Conservation (phyloP, 345 rosid species). For the Kandelia obovata region DNA sequence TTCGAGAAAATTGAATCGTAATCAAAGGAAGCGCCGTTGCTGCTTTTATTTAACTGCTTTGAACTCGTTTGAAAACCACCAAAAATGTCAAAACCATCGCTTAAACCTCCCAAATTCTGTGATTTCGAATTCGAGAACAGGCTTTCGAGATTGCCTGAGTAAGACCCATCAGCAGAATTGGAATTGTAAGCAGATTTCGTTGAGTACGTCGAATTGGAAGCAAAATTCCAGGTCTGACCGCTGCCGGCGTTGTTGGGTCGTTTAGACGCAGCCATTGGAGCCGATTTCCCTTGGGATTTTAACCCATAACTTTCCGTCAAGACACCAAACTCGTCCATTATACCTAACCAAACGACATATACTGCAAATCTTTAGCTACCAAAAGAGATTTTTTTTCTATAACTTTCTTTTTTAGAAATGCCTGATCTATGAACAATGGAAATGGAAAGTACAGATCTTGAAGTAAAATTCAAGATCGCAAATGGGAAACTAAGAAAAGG, state of each 20-base stretch:
- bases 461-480: background rate
- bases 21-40: slow-evolving; percentile 40
- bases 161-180: slow-evolving; percentile 32
- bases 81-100: slow-evolving; percentile 47
- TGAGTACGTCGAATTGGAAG: slow-evolving; percentile 15
- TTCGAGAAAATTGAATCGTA: slow-evolving; percentile 46
- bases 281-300: slow-evolving; percentile 81
- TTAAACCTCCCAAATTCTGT: slow-evolving; percentile 31
- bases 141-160: slow-evolving; percentile 23
- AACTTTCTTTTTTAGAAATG: background rate
- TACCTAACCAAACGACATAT: background rate
- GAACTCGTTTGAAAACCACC: slow-evolving; percentile 38
- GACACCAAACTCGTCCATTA: slow-evolving; percentile 80
- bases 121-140: slow-evolving; percentile 23
- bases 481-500: background rate
- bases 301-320: slow-evolving; percentile 78
- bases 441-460: background rate
- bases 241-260: slow-evolving; percentile 24
- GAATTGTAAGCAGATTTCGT: slow-evolving; percentile 31
- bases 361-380: background rate
- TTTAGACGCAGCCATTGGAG: slow-evolving; percentile 75
- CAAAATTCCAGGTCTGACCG: slow-evolving; percentile 27
- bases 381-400: background rate
- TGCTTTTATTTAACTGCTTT: slow-evolving; percentile 14
- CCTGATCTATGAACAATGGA: background rate